Evolutionary conservation across 1,284 basidiomycete species (phyloP).

Genomic region (Pterulicium gracile): DNA sequence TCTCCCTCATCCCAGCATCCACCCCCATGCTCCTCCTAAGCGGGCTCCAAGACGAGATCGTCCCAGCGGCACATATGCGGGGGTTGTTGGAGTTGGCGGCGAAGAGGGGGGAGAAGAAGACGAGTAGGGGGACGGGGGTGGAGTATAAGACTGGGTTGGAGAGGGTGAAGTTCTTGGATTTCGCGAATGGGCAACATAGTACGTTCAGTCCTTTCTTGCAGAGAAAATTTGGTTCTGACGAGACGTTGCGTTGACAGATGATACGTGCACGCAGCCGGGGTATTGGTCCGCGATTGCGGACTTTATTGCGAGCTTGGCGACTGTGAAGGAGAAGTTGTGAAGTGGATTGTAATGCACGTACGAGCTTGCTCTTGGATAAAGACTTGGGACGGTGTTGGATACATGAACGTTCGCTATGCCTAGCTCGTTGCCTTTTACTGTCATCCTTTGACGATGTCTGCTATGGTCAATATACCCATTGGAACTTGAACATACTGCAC

Average conservation of each 20-base stretch:
- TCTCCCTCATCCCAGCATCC: conserved; percentile 55
- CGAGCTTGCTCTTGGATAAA: no score
- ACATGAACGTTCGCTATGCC: no score
- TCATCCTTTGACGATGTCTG: no score
- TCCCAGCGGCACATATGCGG: conserved; percentile 81
- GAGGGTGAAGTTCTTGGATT: conserved; percentile 49
- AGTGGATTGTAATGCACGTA: no score
- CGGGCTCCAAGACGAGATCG: conserved; percentile 74
- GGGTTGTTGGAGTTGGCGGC: conserved; percentile 56
- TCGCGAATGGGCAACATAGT: conserved; percentile 64
- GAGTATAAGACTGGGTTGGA: conserved; percentile 29
- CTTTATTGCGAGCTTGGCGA: conserved; percentile 38
- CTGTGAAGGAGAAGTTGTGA: no score
- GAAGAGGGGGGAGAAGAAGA: conserved; percentile 32
- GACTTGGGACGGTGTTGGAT: no score
- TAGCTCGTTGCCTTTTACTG: no score
- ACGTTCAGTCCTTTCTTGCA: conserved; percentile 6
- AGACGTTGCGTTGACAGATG: conserved; percentile 30
- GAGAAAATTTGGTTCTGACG: conserved; percentile 1
- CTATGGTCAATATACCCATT: no score
- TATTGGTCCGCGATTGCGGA: conserved; percentile 56
- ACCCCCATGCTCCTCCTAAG: conserved; percentile 85
- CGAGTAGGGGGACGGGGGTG: conserved; percentile 23
- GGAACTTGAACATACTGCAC: no score
- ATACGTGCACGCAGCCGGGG: conserved; percentile 56